Evolutionary conservation across 140 eudicot species (phyloP).

Genomic region (Ambrosia hybrid): DNA sequence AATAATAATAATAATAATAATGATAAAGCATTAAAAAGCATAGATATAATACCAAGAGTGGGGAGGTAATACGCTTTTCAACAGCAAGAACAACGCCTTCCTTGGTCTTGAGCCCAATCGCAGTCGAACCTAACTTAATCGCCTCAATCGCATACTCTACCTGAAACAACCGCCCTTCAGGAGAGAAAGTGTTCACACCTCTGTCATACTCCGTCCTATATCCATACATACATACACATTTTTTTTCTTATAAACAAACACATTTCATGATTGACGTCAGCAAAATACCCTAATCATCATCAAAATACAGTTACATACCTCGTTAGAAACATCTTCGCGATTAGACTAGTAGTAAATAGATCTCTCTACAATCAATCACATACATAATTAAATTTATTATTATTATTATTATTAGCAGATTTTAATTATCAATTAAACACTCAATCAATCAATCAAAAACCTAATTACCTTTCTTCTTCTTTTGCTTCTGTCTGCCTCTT

Average conservation of each 20-base stretch:
- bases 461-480: too few species aligned
- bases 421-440: too few species aligned
- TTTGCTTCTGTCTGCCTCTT: too few species aligned
- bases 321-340: slow-evolving; percentile 59
- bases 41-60: slow-evolving; percentile 59
- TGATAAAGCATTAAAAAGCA: not conserved
- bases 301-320: slow-evolving; percentile 32
- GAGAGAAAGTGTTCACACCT: slow-evolving; percentile 92
- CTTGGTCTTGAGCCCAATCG: slow-evolving; percentile 89
- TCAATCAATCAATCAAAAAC: too few species aligned
- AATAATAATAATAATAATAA: too few species aligned
- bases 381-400: not conserved
- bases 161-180: slow-evolving; percentile 91
- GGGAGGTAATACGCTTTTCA: slow-evolving; percentile 91
- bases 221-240: too few species aligned
- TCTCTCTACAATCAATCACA: slow-evolving; percentile 24
- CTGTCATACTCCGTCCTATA: slow-evolving; percentile 90
- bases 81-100: slow-evolving; percentile 98
- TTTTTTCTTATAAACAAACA: too few species aligned
- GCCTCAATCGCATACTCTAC: slow-evolving; percentile 96
- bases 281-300: too few species aligned
- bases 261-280: too few species aligned
- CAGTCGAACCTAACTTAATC: slow-evolving; percentile 83
- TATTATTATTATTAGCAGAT: too few species aligned
- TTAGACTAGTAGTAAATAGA: not conserved